Evolutionary conservation across 441 rosid species (phyloP), one percentile per base, ranked within the genome.

Genomic region (Gossypium aridum): DNA sequence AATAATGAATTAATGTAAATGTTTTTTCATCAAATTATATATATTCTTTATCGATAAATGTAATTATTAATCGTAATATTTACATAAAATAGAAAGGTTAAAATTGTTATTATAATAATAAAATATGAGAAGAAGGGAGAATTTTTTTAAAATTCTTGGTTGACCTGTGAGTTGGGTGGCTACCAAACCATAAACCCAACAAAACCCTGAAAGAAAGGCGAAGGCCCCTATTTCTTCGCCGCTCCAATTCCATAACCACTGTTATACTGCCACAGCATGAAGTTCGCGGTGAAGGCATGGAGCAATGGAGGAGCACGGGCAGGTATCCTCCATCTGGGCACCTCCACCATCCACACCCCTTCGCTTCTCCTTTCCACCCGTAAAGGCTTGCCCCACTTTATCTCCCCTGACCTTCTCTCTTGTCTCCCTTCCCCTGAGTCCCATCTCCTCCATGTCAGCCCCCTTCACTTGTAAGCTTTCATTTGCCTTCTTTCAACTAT

Each of bases 321-420:
- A 3, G 94, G 94, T 4, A 43, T 81, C 1, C 78, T 91, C 51
- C 88, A 86, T 8, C 79, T 87, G 67, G 82, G 78, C 71, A 55
- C 55, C 80, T 75, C 74, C 53, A 80, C 83, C 25, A 64, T 90
- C 2, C 90, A 91, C 73, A 90, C 97, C 3, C 94, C 97, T 26
- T 82, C 87, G 64, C 89, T 91, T 61, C 90, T 91, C 76, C 86
- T 91, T 39, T 72, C 92, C 12, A 91, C 97, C 5, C 88, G 90
- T 22, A 91, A 90, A 75, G 91, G 92, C 16, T 80, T 90, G 28
- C 97, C 96, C 22, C 69, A 17, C 66, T 91, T 87, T 66, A 82
- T 89, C 51, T 69, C 96, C 7, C 96, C 96, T 6, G 96, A 91
- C 83, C 85, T 84, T 61, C 91, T 91, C 71, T 77, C 87, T 70